Base-by-base conservation (phyloP, 1,284 basidiomycete species). In the Melanopsichium pennsylvanicum region DNA sequence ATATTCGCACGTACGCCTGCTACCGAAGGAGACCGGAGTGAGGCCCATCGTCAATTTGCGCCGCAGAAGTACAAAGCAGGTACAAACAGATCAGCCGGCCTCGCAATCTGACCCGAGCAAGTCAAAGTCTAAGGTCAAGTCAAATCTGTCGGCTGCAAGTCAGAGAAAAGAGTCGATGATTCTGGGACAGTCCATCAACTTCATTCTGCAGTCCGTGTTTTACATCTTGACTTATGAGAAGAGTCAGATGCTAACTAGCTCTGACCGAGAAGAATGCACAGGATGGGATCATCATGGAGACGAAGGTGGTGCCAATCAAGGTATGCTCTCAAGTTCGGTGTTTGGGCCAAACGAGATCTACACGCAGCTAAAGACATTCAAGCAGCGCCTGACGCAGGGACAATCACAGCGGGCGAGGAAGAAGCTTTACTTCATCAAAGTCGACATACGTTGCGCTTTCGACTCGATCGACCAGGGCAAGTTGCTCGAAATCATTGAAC, bases 381-480 rank as follows among this genome's bases (percentile, higher is more conserved):
- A 67, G 35, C 54, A 59, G 31, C 46, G 21, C 1, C 36, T 63
- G 33, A 8, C 35, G 45, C 54, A 44, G 29, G 39, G 34, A 19
- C 46, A 29, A 46, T 36, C n/a, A 32, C 32, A n/a, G 11, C 7
- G 3, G 26, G 46, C 27, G 25, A 21, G 27, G 31, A 40, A 21
- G 26, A 54, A 41, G 70, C 44, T 69, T n/a, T 97, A 93, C 80
- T 95, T 98, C 75, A 93, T 94, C 60, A 98, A 98, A 81, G 88
- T 96, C 25, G 96, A 99, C 77, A 92, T 98, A 13, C 89, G 90
- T 60, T 89, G 93, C 1, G 96, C 93, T 61, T 99, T 97, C 83
- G 96, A 99, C 82, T 93, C 91, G 0, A 97, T 98, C 64, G 89
- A 93, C 36, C 96, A 98, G 80, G 85, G 86, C 19, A 93, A 90